phyloP scores from a whole-genome alignment of 1,284 basidiomycete genomes.

The Cryptococcus wingfieldii region DNA sequence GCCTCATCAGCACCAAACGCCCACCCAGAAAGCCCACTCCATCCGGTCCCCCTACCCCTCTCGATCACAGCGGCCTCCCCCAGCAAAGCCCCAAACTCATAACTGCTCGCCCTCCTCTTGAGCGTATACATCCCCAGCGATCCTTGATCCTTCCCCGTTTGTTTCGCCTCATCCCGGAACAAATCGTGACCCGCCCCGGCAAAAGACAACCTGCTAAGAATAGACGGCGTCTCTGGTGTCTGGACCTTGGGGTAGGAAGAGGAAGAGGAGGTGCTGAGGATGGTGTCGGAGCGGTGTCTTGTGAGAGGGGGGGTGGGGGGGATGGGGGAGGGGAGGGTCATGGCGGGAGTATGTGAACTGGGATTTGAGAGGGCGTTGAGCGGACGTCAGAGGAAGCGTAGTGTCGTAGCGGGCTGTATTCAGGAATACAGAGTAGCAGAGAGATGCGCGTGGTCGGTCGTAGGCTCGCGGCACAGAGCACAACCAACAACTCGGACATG shows the following conservation, averaged over 20 bases:
- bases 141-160: not conserved
- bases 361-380: no score
- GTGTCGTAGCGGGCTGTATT: no score
- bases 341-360: no score
- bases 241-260: slow-evolving; percentile 13
- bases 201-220: slow-evolving; percentile 1
- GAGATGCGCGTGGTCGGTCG: no score
- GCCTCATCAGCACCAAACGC: no score
- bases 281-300: slow-evolving; percentile 19
- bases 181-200: not conserved
- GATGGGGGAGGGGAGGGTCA: not conserved
- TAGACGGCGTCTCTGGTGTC: slow-evolving; percentile 21
- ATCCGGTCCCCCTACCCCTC: no score
- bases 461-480: no score
- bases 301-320: slow-evolving; percentile 1
- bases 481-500: not conserved
- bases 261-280: slow-evolving; percentile 18
- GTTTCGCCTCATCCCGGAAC: not conserved
- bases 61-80: not conserved
- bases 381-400: no score
- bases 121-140: not conserved
- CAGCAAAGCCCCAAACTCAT: slow-evolving; percentile 10
- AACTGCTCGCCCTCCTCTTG: slow-evolving; percentile 7
- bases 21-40: no score
- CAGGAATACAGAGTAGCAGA: no score